Percentiles rank a stretch among this genome's conserved stretches.
These are phyloP conservation scores for Xylaria hypoxylon DNA, from an alignment of 2,329 filamentous ascomycete genomes.

Conservation along the genomic window DNA sequence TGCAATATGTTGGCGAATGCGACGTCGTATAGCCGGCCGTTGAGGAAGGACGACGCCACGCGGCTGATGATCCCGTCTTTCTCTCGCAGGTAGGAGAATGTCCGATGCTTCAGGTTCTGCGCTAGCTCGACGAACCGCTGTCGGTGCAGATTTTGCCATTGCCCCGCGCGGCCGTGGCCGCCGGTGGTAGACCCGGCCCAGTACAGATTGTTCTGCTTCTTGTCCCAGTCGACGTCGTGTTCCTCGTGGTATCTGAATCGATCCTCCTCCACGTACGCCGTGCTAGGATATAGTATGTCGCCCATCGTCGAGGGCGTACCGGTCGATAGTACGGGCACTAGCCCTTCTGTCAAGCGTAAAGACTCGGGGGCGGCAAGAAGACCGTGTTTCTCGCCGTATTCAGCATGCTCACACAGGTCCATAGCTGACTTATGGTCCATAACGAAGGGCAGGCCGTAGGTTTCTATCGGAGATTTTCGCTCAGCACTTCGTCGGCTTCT, in stretches of 20 bases:
- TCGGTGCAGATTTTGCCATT: slow-evolving; percentile 60
- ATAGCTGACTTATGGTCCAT: slow-evolving; percentile 44
- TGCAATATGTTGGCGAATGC: slow-evolving; percentile 61
- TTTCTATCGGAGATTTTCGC: slow-evolving; percentile 7
- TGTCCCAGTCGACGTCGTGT: slow-evolving; percentile 60
- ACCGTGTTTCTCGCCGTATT: slow-evolving; percentile 59
- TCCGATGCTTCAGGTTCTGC: slow-evolving; percentile 48
- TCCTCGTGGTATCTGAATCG: slow-evolving; percentile 56
- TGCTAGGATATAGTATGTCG: slow-evolving; percentile 65
- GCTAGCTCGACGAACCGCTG: slow-evolving; percentile 58
- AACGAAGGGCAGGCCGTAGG: slow-evolving; percentile 54
- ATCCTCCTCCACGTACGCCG: slow-evolving; percentile 59
- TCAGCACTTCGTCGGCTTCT: background rate
- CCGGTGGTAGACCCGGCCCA: slow-evolving; percentile 70
- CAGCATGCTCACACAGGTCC: slow-evolving; percentile 59
- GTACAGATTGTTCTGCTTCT: slow-evolving; percentile 64
- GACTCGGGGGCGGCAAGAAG: slow-evolving; percentile 58
- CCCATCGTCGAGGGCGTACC: slow-evolving; percentile 60
- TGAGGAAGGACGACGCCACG: slow-evolving; percentile 50
- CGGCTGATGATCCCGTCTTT: slow-evolving; percentile 36
- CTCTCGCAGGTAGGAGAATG: slow-evolving; percentile 52
- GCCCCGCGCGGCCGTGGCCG: slow-evolving; percentile 51
- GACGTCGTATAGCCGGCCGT: slow-evolving; percentile 57
- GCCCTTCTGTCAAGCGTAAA: slow-evolving; percentile 54
- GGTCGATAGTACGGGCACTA: slow-evolving; percentile 61